These are phyloP conservation scores for Ananas comosus DNA, from an alignment of 176 grass and related monocot species.

Conservation along the genomic window DNA sequence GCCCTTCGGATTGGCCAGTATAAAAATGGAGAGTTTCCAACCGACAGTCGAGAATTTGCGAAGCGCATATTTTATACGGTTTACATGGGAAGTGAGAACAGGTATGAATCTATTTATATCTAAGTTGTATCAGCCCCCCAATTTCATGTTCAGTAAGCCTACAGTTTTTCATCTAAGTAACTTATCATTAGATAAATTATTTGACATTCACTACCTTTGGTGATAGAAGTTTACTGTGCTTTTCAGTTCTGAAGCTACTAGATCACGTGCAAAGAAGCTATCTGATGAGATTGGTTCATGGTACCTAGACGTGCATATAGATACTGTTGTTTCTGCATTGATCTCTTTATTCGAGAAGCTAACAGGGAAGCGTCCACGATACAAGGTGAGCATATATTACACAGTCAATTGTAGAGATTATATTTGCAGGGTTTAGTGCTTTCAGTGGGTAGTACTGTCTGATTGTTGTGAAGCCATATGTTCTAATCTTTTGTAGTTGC, in stretches of 20 bases:
- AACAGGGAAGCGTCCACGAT: constrained; percentile 55
- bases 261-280: constrained; percentile 76
- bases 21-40: constrained; percentile 72
- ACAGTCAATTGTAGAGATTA: neutral
- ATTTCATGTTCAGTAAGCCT: neutral
- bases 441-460: neutral
- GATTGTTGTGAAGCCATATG: neutral
- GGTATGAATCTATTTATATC: constrained; percentile 22
- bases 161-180: neutral
- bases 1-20: constrained; percentile 83
- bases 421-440: neutral
- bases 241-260: constrained; percentile 77
- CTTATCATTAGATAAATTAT: neutral
- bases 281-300: constrained; percentile 80
- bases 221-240: constrained; percentile 2
- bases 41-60: constrained; percentile 62
- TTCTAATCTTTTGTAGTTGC: neutral
- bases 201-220: neutral
- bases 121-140: neutral
- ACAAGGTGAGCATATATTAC: constrained; percentile 44
- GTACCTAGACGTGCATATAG: constrained; percentile 77
- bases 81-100: constrained; percentile 97
- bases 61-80: constrained; percentile 88
- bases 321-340: constrained; percentile 73
- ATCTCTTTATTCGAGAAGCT: constrained; percentile 82